phyloP scores from a whole-genome alignment of 1,139 yeast species.

The Arxiozyma slooffiae region DNA sequence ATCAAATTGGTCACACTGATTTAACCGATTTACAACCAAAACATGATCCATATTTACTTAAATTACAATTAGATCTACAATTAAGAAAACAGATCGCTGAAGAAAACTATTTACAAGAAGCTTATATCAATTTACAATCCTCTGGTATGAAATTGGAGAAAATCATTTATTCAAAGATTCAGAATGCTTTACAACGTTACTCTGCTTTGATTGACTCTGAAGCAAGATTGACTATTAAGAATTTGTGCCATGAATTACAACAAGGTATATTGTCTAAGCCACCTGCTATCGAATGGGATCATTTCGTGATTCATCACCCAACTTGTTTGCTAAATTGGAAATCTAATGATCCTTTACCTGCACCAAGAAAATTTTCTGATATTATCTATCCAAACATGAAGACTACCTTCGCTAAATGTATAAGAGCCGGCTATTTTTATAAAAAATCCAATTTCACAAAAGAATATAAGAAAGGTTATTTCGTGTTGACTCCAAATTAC shows the following conservation, averaged over 20 bases:
- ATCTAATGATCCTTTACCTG: conserved; percentile 41
- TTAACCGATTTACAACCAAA: conserved; percentile 30
- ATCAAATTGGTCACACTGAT: conserved; percentile 32
- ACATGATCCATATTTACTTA: conserved; percentile 58
- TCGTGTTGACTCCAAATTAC: conserved; percentile 62
- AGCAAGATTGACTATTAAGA: conserved; percentile 46
- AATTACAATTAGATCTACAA: conserved; percentile 57
- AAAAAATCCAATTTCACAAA: conserved; percentile 57
- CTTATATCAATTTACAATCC: conserved; percentile 57
- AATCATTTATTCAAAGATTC: conserved; percentile 57
- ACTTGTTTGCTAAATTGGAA: conserved; percentile 34
- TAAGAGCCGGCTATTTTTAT: conserved; percentile 44
- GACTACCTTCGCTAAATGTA: conserved; percentile 42
- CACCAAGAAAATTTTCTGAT: conserved; percentile 40
- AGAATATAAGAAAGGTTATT: conserved; percentile 56
- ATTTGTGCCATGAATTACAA: conserved; percentile 50
- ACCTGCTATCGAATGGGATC: conserved; percentile 63
- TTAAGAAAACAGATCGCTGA: conserved; percentile 57
- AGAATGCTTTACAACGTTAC: conserved; percentile 47
- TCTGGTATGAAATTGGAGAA: conserved; percentile 66
- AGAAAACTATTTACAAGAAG: conserved; percentile 62
- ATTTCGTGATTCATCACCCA: conserved; percentile 49
- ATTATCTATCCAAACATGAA: conserved; percentile 45
- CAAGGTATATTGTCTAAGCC: conserved; percentile 58
- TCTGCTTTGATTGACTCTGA: conserved; percentile 49